Evolutionary conservation across 768 basidiomycete genomes (phyloP), one percentile per base, ranked within the genome.

Genomic region (Pleurotus salmoneostramineus): DNA sequence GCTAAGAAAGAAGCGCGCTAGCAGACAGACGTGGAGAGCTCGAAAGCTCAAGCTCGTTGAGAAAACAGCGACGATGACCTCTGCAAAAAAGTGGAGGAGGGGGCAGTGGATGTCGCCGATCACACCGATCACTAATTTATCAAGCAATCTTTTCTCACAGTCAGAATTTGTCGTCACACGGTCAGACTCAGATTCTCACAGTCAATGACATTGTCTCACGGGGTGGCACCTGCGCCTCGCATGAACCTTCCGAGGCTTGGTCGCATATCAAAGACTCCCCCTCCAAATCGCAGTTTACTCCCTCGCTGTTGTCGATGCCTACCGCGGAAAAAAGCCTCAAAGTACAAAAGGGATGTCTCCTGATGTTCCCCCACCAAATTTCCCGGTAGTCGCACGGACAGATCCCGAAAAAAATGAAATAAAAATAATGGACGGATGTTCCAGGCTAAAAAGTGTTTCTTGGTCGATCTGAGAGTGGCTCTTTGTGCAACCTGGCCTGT

Each of bases 391-490:
- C 50, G 2, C 31, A 4, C 55, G 27, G 56, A 49, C 58, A 63
- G 61, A 57, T 52, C 46, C 21, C 21, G 51, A 51, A 48, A 64
- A 63, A 71, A 69, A 72, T 66, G 64, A 56, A 59, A 61, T 63
- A 62, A 67, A 68, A 69, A 67, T 68, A 69, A 68, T 65, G 57
- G 45, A 52, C 56, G 75, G 76, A 80, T 77, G 76, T 78, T 80
- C 78, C 77, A 70, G 77, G 74, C 21, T 68, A 69, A 66, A 65
- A 77, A 77, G 74, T 70, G 68, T 75, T 72, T 77, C 73, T 73
- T 74, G 66, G 66, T 65, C 77, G 78, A 77, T 76, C 76, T 74
- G 21, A 27, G 77, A 77, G 78, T 78, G 77, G 74, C 62, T 71
- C 71, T 59, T 57, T 62, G 50, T 60, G 10, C n/a, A 40, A 27